These are phyloP conservation scores for Sideroxylon spinosum DNA, from an alignment of 179 eudicot genomes.

Conservation along the genomic window DNA sequence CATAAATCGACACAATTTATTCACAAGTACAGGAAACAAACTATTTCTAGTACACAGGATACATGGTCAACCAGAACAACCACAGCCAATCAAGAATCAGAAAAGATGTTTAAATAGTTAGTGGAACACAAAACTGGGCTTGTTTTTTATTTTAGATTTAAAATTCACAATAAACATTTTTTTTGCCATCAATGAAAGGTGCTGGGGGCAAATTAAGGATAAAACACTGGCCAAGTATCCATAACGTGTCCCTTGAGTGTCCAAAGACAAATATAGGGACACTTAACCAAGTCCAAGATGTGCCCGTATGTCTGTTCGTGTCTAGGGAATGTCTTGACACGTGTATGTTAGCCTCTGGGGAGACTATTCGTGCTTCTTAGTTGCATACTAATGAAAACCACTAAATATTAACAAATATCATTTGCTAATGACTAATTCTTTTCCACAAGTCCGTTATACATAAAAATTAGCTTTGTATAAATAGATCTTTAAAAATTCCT, in stretches of 20 bases:
- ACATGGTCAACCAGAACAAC: not conserved
- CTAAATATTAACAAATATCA: not conserved
- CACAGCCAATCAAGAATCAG: not conserved
- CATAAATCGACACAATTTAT: too few relatives aligned
- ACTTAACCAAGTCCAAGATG: too few relatives aligned
- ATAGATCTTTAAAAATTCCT: not conserved
- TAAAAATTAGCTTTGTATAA: not conserved
- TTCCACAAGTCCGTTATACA: not conserved
- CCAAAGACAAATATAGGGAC: too few relatives aligned
- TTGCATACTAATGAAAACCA: not conserved
- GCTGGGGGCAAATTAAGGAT: too few relatives aligned
- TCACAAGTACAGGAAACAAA: not conserved
- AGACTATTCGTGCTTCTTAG: too few relatives aligned
- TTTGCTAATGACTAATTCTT: not conserved
- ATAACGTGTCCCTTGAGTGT: too few relatives aligned
- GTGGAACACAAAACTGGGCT: not conserved
- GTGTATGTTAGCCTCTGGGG: too few relatives aligned
- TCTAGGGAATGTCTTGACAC: too few relatives aligned
- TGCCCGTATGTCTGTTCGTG: too few relatives aligned
- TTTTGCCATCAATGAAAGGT: too few relatives aligned
- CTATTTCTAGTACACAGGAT: not conserved
- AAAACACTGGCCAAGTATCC: too few relatives aligned
- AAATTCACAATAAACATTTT: not conserved
- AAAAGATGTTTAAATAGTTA: not conserved
- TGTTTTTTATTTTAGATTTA: not conserved